These are phyloP conservation scores for Adansonia grandidieri DNA, from an alignment of 441 rosid genomes.

Conservation along the genomic window DNA sequence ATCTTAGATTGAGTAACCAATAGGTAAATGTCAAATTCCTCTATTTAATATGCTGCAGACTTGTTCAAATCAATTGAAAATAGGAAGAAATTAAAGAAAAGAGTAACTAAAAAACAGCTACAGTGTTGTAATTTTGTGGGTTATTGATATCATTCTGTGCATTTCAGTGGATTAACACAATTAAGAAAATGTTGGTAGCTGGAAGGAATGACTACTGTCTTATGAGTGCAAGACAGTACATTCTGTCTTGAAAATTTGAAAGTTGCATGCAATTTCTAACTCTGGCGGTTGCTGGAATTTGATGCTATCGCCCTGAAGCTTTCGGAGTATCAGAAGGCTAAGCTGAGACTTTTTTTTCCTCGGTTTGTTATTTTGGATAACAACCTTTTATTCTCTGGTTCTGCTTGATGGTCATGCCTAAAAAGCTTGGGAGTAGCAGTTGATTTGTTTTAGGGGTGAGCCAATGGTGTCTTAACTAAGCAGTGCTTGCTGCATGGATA, in stretches of 20 bases:
- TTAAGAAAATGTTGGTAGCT: background rate
- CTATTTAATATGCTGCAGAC: background rate
- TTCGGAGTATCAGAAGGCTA: background rate
- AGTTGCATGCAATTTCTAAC: background rate
- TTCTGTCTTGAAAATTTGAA: background rate
- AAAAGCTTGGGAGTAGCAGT: background rate
- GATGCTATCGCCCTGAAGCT: background rate
- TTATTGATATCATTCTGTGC: background rate
- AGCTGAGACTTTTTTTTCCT: background rate
- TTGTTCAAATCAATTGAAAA: slow-evolving; percentile 1
- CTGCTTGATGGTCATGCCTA: background rate
- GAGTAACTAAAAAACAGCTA: background rate
- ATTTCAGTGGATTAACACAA: background rate
- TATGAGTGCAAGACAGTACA: background rate
- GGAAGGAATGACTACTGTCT: background rate
- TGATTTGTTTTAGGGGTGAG: background rate
- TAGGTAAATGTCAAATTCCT: background rate
- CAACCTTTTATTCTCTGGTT: background rate
- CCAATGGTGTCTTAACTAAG: background rate
- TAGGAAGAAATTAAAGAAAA: background rate
- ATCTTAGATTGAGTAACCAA: background rate
- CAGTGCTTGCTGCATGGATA: background rate
- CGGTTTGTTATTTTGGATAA: background rate
- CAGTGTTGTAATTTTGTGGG: background rate
- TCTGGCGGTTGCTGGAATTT: background rate